A percentile compares a stretch with the other conserved stretches of the same genome.
These are phyloP conservation scores for Cyclotella atomus DNA, from an alignment of 108 stramenopile genomes.

Conservation along the genomic window DNA sequence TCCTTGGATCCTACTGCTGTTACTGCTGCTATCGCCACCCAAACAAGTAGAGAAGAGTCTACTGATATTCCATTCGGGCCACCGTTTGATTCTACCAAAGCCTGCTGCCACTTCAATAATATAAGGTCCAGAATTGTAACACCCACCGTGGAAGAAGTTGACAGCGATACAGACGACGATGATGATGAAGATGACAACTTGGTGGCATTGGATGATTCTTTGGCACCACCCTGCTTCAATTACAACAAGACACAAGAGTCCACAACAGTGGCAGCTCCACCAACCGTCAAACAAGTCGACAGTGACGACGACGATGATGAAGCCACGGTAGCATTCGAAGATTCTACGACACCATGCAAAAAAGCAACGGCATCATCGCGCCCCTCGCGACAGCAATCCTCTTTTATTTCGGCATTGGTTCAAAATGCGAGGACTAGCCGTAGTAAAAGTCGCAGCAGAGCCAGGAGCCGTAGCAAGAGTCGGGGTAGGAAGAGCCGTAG, in stretches of 20 bases:
- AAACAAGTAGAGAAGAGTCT: not conserved
- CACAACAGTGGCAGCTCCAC: no score
- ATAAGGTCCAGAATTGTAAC: not conserved
- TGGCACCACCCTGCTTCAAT: not conserved
- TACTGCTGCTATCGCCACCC: no score
- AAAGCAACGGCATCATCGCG: not conserved
- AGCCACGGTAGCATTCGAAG: not conserved
- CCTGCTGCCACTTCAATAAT: not conserved
- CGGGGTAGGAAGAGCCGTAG: not conserved
- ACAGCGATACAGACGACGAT: not conserved
- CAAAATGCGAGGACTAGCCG: conserved; percentile 11
- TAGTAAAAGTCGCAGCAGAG: conserved; percentile 1
- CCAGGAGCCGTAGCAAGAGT: conserved; percentile 3
- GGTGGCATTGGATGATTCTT: not conserved
- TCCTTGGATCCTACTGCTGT: not conserved
- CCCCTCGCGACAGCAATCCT: not conserved
- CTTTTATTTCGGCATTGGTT: conserved; percentile 23
- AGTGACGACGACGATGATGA: not conserved
- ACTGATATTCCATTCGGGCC: not conserved
- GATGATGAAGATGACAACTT: not conserved
- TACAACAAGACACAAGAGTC: no score
- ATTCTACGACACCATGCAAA: not conserved
- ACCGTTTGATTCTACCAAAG: not conserved
- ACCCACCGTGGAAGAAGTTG: conserved; percentile 3
- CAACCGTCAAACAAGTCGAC: not conserved